Conservation (phyloP, 179 eudicot species). For the Silene vulgaris region DNA sequence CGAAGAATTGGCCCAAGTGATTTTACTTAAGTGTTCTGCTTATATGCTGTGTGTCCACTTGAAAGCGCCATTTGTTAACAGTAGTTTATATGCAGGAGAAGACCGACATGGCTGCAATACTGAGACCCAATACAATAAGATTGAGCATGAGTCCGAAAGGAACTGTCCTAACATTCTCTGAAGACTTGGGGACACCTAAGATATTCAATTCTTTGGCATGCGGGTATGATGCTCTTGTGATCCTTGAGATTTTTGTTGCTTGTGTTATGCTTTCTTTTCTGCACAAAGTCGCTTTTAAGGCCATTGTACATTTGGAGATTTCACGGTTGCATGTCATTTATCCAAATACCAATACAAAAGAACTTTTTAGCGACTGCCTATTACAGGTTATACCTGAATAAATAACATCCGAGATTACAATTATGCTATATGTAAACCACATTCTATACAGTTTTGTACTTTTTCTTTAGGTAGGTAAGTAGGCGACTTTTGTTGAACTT, state of each 20-base stretch:
- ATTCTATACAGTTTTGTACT: not conserved
- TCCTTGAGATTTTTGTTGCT: slow-evolving; percentile 37
- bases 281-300: not conserved
- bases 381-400: no score
- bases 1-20: slow-evolving; percentile 73
- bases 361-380: no score
- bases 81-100: slow-evolving; percentile 47
- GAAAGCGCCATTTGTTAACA: slow-evolving; percentile 12
- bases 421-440: not conserved
- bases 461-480: not conserved
- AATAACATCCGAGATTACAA: no score
- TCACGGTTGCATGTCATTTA: no score
- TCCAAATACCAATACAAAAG: no score
- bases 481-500: not conserved
- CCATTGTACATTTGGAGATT: no score
- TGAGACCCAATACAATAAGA: slow-evolving; percentile 64
- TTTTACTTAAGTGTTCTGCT: not conserved
- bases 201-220: slow-evolving; percentile 50
- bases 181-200: slow-evolving; percentile 67
- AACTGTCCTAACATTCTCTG: slow-evolving; percentile 58
- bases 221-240: slow-evolving; percentile 33
- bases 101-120: slow-evolving; percentile 44
- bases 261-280: slow-evolving; percentile 28
- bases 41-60: not conserved
- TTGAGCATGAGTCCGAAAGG: slow-evolving; percentile 65